These are phyloP conservation scores for Russula foetens DNA, from an alignment of 768 basidiomycete species.

Conservation along the genomic window DNA sequence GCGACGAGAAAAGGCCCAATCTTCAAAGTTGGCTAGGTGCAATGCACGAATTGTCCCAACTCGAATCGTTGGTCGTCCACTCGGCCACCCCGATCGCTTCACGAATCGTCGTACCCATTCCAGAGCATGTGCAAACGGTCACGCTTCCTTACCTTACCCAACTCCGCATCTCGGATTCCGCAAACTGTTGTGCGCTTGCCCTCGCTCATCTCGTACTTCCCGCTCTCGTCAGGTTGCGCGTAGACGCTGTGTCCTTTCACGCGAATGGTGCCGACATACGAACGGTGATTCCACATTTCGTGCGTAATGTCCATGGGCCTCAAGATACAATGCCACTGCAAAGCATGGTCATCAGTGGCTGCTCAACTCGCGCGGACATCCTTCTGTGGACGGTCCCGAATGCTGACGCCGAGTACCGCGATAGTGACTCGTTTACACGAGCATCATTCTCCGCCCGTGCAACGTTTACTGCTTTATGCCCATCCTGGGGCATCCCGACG, in stretches of 20 bases:
- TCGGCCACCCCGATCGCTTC: background rate
- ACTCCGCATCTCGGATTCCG: background rate
- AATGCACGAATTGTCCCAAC: background rate
- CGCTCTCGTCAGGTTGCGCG: background rate
- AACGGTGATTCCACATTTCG: background rate
- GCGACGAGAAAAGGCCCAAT: background rate
- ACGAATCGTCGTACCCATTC: background rate
- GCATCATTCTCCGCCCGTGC: background rate
- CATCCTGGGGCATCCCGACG: background rate
- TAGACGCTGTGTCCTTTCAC: background rate
- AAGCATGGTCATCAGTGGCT: background rate
- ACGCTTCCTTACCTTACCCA: background rate
- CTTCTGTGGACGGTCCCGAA: background rate
- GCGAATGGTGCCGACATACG: background rate
- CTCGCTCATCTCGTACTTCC: constrained; percentile 4
- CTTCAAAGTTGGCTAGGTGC: background rate
- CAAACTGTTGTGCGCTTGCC: background rate
- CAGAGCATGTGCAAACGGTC: background rate
- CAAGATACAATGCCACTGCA: background rate
- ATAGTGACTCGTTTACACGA: background rate
- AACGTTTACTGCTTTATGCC: background rate
- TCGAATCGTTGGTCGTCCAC: background rate
- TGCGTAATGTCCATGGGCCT: background rate
- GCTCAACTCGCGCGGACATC: background rate
- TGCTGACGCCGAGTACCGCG: background rate